Evolutionary conservation across 2,329 filamentous ascomycete species (phyloP).

Genomic region (Fusarium acutatum): DNA sequence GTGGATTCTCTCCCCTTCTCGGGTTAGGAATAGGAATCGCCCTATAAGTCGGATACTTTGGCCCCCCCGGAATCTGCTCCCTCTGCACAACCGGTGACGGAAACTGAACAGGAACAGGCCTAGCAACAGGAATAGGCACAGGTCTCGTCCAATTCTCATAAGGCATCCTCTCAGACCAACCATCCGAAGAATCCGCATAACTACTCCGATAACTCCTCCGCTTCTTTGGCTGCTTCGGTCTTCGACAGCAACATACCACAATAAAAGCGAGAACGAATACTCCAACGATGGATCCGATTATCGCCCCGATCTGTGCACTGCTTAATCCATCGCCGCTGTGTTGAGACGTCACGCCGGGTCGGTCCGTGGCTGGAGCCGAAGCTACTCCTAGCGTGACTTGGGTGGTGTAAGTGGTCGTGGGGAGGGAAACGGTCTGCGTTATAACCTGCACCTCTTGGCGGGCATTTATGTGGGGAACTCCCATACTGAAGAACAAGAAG

Average conservation of each 20-base stretch:
- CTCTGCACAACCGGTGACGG: constrained; percentile 30
- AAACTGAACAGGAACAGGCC: constrained; percentile 15
- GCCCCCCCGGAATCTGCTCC: constrained; percentile 46
- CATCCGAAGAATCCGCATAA: constrained; percentile 23
- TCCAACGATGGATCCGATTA: constrained; percentile 51
- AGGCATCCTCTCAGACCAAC: constrained; percentile 8
- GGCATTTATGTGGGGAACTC: constrained; percentile 23
- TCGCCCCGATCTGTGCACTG: constrained; percentile 51
- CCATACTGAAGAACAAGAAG: constrained; percentile 1
- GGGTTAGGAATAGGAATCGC: constrained; percentile 48
- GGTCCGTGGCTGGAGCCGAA: constrained; percentile 17
- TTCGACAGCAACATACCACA: constrained; percentile 44
- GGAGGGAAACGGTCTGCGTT: constrained; percentile 49
- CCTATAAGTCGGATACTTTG: constrained; percentile 46
- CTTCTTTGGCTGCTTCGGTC: constrained; percentile 10
- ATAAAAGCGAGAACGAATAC: constrained; percentile 48
- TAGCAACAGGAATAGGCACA: background rate
- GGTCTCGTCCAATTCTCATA: constrained; percentile 16
- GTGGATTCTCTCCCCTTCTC: constrained; percentile 19
- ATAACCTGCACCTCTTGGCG: constrained; percentile 45
- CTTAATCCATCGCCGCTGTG: constrained; percentile 41
- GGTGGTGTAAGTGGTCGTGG: constrained; percentile 49
- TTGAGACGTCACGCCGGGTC: constrained; percentile 18
- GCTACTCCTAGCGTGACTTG: constrained; percentile 44
- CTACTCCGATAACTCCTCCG: constrained; percentile 16